phyloP scores from a whole-genome alignment of 805 yeast species.

The Zygotorulaspora florentina region DNA sequence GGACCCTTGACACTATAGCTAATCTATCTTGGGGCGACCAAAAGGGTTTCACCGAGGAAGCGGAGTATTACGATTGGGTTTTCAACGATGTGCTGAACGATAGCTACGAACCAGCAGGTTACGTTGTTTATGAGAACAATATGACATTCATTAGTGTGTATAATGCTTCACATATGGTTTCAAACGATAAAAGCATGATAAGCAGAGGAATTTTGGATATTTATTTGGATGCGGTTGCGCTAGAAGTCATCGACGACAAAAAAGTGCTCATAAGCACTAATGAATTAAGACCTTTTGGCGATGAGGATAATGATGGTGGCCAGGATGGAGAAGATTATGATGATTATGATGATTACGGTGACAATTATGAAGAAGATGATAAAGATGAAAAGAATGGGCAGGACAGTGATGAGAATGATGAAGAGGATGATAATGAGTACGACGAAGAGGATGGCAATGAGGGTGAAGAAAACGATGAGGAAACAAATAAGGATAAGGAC shows the following conservation, averaged over 20 bases:
- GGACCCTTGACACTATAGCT: slow-evolving; percentile 63
- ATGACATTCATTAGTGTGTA: slow-evolving; percentile 69
- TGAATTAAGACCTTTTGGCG: slow-evolving; percentile 44
- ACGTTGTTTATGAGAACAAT: slow-evolving; percentile 55
- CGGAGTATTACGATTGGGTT: slow-evolving; percentile 42
- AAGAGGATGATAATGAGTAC: slow-evolving; percentile 46
- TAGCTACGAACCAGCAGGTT: slow-evolving; percentile 42
- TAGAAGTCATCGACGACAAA: slow-evolving; percentile 50
- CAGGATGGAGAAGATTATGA: slow-evolving; percentile 52
- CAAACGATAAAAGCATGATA: slow-evolving; percentile 68
- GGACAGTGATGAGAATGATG: slow-evolving; percentile 45
- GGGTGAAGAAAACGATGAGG: slow-evolving; percentile 10
- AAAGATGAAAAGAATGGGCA: slow-evolving; percentile 45
- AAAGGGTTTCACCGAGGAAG: slow-evolving; percentile 32
- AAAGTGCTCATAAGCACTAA: slow-evolving; percentile 39
- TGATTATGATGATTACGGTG: slow-evolving; percentile 23
- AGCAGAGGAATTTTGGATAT: slow-evolving; percentile 68
- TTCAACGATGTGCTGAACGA: slow-evolving; percentile 19
- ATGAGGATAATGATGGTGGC: slow-evolving; percentile 42
- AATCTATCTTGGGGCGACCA: slow-evolving; percentile 62
- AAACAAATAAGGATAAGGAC: slow-evolving; percentile 5
- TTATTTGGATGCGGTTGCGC: slow-evolving; percentile 46
- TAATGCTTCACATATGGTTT: slow-evolving; percentile 91
- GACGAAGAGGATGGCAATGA: slow-evolving; percentile 16
- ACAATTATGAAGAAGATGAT: slow-evolving; percentile 12